Conservation (phyloP, 2,329 filamentous ascomycete genomes). For the Periglandula ipomoeae region DNA sequence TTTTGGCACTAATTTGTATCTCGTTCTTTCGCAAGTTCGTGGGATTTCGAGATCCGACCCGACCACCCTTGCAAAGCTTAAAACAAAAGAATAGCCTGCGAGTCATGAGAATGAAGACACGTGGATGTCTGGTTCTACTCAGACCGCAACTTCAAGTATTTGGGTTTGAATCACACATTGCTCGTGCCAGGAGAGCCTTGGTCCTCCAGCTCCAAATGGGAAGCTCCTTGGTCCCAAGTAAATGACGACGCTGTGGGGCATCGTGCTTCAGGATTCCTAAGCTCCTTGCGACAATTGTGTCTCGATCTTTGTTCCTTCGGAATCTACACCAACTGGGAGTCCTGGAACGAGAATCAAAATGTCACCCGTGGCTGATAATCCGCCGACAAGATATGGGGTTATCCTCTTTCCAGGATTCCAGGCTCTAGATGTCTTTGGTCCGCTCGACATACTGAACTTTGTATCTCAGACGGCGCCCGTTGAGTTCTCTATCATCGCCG, state of each 20-base stretch:
- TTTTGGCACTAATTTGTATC: neutral
- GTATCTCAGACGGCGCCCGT: conserved; percentile 15
- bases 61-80: neutral
- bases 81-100: neutral
- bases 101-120: too few species aligned
- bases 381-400: conserved; percentile 19
- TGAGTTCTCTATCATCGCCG: conserved; percentile 18
- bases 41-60: neutral
- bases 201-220: too few species aligned
- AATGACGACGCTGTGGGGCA: too few species aligned
- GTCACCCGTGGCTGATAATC: neutral
- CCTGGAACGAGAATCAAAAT: too few species aligned
- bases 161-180: too few species aligned
- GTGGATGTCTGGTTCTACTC: too few species aligned
- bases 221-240: too few species aligned
- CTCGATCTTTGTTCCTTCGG: neutral
- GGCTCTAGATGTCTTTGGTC: conserved; percentile 30
- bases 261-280: too few species aligned
- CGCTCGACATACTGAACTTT: conserved; percentile 24
- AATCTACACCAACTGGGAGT: neutral
- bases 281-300: too few species aligned
- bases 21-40: neutral
- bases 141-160: too few species aligned
- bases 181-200: too few species aligned
- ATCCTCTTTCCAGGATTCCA: conserved; percentile 28